phyloP scores from a whole-genome alignment of 1,284 basidiomycete genomes.

The Bondarzewia mesenterica region DNA sequence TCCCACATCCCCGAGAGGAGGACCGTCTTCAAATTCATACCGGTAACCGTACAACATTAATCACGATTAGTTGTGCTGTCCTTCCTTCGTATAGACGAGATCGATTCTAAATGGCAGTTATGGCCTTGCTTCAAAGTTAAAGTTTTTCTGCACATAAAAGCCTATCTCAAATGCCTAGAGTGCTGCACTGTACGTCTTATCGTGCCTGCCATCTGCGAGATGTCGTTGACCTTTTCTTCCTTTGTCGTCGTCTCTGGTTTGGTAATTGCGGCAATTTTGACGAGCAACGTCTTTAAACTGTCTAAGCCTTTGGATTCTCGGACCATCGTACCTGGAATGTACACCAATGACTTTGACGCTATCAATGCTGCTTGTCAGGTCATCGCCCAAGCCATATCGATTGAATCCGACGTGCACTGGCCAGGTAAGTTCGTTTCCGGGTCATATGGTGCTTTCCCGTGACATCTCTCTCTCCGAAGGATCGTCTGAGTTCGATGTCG shows the following conservation, averaged over 20 bases:
- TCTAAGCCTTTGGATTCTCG: background rate
- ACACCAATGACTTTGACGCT: background rate
- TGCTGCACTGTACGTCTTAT: no score
- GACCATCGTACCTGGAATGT: background rate
- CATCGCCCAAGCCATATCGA: background rate
- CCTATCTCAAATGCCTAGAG: no score
- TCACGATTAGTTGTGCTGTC: no score
- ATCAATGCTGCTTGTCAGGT: background rate
- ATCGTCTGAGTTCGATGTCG: conserved; percentile 8
- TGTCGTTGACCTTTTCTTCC: background rate
- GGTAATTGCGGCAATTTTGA: background rate
- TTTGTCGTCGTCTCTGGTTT: background rate
- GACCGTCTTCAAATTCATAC: no score
- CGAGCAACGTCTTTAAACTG: background rate
- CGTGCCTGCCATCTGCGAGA: background rate
- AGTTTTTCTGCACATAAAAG: no score
- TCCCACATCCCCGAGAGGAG: no score
- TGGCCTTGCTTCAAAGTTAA: no score
- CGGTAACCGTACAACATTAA: no score
- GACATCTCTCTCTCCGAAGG: background rate
- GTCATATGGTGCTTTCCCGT: background rate
- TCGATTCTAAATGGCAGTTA: no score
- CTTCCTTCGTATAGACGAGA: no score
- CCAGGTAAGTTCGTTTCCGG: background rate
- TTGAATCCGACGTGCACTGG: background rate